phyloP scores from a whole-genome alignment of 345 rosid species.

The Arabis alpina region DNA sequence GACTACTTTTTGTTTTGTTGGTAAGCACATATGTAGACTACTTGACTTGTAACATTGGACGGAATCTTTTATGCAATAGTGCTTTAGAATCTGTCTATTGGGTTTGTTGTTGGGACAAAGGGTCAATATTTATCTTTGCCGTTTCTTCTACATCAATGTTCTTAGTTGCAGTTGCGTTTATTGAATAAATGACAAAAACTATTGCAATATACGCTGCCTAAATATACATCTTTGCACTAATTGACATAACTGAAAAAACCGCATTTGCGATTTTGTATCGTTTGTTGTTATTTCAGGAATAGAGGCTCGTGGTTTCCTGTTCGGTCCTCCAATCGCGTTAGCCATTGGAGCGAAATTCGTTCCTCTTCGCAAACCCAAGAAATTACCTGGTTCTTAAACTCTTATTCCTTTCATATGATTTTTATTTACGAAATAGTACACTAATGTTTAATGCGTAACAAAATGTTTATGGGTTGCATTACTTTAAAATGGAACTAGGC shows the following conservation, averaged over 20 bases:
- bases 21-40: conserved; percentile 12
- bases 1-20: conserved; percentile 22
- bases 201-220: background rate
- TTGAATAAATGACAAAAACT: background rate
- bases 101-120: conserved; percentile 39
- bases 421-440: background rate
- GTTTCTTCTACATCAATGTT: conserved; percentile 10
- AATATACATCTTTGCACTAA: background rate
- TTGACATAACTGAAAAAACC: background rate
- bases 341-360: conserved; percentile 98
- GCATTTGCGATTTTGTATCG: background rate
- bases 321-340: conserved; percentile 95
- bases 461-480: conserved; percentile 20
- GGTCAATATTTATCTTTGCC: conserved; percentile 10
- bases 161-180: background rate
- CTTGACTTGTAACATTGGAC: conserved; percentile 29
- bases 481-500: conserved; percentile 52
- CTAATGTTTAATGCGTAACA: background rate
- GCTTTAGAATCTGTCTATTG: conserved; percentile 42
- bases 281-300: conserved; percentile 58
- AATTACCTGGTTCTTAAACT: conserved; percentile 72
- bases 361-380: conserved; percentile 90
- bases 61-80: conserved; percentile 27
- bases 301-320: conserved; percentile 95
- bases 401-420: conserved; percentile 3